Evolutionary conservation across 2,329 filamentous ascomycete genomes (phyloP).

Genomic region (Colletotrichum echinochloae): DNA sequence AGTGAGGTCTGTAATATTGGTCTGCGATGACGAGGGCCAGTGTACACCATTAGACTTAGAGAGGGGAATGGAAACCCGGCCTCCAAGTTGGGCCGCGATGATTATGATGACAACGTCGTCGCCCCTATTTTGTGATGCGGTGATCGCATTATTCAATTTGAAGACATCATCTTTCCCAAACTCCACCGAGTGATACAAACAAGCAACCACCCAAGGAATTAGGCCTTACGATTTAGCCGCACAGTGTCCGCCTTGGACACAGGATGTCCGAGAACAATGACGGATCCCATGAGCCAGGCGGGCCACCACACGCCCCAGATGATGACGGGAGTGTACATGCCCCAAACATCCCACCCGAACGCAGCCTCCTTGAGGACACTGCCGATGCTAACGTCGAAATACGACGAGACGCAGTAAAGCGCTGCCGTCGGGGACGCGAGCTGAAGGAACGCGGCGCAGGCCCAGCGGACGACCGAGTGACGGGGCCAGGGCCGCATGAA

Average conservation of each 20-base stretch:
- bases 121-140: conserved; percentile 2
- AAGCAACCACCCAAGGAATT: background rate
- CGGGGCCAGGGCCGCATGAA: conserved; percentile 70
- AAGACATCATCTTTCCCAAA: background rate
- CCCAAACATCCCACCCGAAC: conserved; percentile 90
- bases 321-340: conserved; percentile 88
- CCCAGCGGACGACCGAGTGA: conserved; percentile 53
- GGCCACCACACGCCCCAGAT: conserved; percentile 98
- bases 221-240: background rate
- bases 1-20: conserved; percentile 24
- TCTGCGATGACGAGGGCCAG: conserved; percentile 17
- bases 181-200: background rate
- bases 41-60: conserved; percentile 41
- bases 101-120: conserved; percentile 31
- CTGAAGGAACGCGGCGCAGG: conserved; percentile 66
- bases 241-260: background rate
- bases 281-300: conserved; percentile 79
- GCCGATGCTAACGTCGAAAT: conserved; percentile 58
- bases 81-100: conserved; percentile 23
- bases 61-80: conserved; percentile 20
- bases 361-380: conserved; percentile 78
- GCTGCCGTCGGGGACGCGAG: conserved; percentile 72
- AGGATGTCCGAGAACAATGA: conserved; percentile 62
- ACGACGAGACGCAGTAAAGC: conserved; percentile 59
- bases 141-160: background rate